Conservation (phyloP, 2,329 filamentous ascomycete genomes). For the Aquanectria penicillioides region DNA sequence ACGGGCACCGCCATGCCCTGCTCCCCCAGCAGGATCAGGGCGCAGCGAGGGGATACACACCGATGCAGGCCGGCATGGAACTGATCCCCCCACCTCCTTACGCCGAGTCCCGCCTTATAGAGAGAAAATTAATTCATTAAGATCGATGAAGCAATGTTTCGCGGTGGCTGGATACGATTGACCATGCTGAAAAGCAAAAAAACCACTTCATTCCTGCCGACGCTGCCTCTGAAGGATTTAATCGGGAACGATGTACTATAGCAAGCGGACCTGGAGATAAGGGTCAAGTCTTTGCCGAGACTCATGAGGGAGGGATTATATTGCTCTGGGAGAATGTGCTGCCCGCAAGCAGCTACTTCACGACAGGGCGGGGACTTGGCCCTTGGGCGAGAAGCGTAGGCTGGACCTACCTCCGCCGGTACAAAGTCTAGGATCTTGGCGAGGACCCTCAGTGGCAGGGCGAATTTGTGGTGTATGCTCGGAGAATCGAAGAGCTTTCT, state of each 20-base stretch:
- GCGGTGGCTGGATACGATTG: not conserved
- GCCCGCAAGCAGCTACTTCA: not conserved
- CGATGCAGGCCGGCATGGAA: too few relatives aligned
- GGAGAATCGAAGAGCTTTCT: not conserved
- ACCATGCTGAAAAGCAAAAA: not conserved
- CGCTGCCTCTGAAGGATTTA: not conserved
- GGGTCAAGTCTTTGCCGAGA: not conserved
- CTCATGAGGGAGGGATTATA: not conserved
- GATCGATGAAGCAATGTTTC: too few relatives aligned
- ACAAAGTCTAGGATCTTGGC: not conserved
- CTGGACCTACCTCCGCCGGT: not conserved
- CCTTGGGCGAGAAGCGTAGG: not conserved
- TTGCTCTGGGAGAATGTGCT: not conserved
- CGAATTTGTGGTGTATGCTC: not conserved
- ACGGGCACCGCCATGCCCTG: too few relatives aligned
- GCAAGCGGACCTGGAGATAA: not conserved
- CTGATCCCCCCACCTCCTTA: too few relatives aligned
- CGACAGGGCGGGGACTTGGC: not conserved
- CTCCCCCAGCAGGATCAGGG: too few relatives aligned
- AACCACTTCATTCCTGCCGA: not conserved
- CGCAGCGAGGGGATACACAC: too few relatives aligned
- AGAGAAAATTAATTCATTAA: too few relatives aligned
- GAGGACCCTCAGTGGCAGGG: not conserved
- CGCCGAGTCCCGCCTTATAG: too few relatives aligned
- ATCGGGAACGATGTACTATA: not conserved